phyloP scores from a whole-genome alignment of 2,329 filamentous ascomycete species.

The Alternaria triticimaculans region DNA sequence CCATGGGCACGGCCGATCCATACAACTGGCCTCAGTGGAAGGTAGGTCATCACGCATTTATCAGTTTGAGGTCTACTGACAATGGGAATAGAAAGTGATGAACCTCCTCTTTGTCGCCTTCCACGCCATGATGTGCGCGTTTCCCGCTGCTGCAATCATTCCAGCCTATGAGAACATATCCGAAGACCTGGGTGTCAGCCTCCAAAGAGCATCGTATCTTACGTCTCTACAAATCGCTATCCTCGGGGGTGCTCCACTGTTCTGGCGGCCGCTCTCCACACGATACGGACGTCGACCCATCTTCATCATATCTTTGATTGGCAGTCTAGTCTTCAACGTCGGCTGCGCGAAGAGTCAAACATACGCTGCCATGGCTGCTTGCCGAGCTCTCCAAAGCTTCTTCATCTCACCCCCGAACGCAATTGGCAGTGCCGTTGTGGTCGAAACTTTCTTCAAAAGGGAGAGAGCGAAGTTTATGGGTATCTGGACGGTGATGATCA shows the following conservation, averaged over 20 bases:
- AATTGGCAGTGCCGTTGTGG: constrained; percentile 64
- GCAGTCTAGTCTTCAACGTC: constrained; percentile 59
- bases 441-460: constrained; percentile 64
- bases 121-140: constrained; percentile 64
- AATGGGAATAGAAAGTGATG: constrained; percentile 53
- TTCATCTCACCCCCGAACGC: constrained; percentile 63
- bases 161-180: constrained; percentile 62
- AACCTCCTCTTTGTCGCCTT: constrained; percentile 64
- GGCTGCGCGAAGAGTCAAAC: constrained; percentile 59
- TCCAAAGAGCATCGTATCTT: constrained; percentile 61
- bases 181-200: constrained; percentile 55
- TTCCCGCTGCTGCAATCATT: constrained; percentile 62
- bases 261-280: constrained; percentile 64
- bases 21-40: constrained; percentile 64
- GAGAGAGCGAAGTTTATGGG: constrained; percentile 64
- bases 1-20: constrained; percentile 58
- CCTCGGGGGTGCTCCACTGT: constrained; percentile 60
- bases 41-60: constrained; percentile 33
- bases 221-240: constrained; percentile 64
- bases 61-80: not conserved
- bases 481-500: constrained; percentile 63
- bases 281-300: constrained; percentile 62
- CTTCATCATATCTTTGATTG: constrained; percentile 59
- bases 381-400: constrained; percentile 61
- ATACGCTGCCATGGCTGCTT: constrained; percentile 59